Evolutionary conservation across 768 basidiomycete genomes (phyloP), one percentile per base, ranked within the genome.

Genomic region (Tricholoma bakamatsutake): DNA sequence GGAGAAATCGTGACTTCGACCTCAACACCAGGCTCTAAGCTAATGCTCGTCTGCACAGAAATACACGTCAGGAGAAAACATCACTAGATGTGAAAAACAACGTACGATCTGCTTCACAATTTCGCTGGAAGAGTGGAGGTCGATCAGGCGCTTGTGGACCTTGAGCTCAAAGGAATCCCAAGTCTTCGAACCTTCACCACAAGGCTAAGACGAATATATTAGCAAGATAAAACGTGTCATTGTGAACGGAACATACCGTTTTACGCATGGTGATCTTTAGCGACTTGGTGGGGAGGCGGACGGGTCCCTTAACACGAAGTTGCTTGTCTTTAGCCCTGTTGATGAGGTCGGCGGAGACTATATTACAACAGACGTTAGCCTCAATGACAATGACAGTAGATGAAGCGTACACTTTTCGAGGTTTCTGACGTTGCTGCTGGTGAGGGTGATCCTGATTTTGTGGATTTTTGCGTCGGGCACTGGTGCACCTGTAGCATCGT

Each of bases 141-240:
- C 97, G 68, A 99, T 98, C 72, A 99, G 82, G 68, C 97, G 91
- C 80, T 99, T 99, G 88, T 99, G 96, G 59, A 99, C 81, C 81
- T 95, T 95, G 78, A 99, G 87, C 78, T 99, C 96, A 77, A 94
- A 98, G 67, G 92, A 87, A 77, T 99, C 97, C 97, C 97, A 99
- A 70, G 97, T 99, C 87, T 99, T 99, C 65, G 97, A 98, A 81
- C 97, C 97, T 77, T 98, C 97, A 92, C 97, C 97, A 70, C 97
- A 98, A 75, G 97, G 91, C 92, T 97, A 65, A 8, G 57, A 28
- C 48, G 35, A 42, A 35, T 8, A 35, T 10, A 34, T 55, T 21
- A 56, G 40, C 27, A 17, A 48, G 21, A 3, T 15, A 17, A 18
- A 12, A 57, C 15, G 3, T 3, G 30, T 13, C 4, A 6, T 57